phyloP scores from a whole-genome alignment of 306 rosid species.

The Argentina anserina region DNA sequence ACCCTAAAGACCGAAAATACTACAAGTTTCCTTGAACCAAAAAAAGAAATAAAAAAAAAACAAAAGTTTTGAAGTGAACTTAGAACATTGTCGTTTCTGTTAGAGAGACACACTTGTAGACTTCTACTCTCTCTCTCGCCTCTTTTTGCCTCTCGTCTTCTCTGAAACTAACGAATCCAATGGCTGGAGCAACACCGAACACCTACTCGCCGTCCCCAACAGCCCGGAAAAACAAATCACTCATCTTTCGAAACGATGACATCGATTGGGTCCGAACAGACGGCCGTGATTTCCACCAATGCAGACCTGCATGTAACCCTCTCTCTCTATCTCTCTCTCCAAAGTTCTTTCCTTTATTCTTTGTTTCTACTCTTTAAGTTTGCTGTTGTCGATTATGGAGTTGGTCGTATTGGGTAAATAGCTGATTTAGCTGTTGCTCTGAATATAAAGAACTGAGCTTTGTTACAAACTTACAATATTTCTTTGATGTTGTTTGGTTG shows the following conservation, averaged over 20 bases:
- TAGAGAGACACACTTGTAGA: neutral
- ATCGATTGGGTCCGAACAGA: constrained; percentile 81
- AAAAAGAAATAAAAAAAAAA: no score
- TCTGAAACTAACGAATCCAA: constrained; percentile 6
- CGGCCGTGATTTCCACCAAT: constrained; percentile 78
- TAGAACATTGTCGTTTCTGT: no score
- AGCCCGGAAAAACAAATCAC: constrained; percentile 34
- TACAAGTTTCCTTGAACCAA: no score
- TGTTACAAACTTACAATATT: neutral
- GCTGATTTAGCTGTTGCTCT: neutral
- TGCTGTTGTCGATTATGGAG: neutral
- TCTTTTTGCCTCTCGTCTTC: neutral
- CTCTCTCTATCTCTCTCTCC: neutral
- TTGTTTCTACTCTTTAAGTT: neutral
- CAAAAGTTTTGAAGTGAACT: no score
- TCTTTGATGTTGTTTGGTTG: neutral
- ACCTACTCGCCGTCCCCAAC: constrained; percentile 71
- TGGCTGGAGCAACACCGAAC: constrained; percentile 66
- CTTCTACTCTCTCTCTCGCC: neutral
- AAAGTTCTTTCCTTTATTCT: neutral
- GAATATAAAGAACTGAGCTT: constrained; percentile 13
- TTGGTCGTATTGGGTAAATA: neutral
- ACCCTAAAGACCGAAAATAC: no score
- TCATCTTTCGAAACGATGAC: constrained; percentile 36
- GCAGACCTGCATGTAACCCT: constrained; percentile 83